A percentile compares a stretch with the other conserved stretches of the same genome.
Conservation (phyloP, 2,329 filamentous ascomycete genomes). For the Pestalotiopsis sp. region DNA sequence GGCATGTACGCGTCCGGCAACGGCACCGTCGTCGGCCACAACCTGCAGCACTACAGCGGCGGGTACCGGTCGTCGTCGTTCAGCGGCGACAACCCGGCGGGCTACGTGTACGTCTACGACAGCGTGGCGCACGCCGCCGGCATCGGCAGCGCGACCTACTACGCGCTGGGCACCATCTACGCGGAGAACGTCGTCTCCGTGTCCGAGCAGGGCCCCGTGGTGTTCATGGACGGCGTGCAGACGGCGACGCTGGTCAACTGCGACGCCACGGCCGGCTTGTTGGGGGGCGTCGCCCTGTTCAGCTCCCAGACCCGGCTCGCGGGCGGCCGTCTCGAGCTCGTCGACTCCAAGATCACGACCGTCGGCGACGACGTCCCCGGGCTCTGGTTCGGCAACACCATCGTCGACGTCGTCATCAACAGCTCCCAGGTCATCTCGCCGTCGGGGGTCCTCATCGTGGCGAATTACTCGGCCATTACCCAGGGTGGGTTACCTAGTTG, state of each 20-base stretch:
- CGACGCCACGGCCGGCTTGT: slow-evolving; percentile 2
- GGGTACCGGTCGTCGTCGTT: slow-evolving; percentile 6
- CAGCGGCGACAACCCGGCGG: slow-evolving; percentile 5
- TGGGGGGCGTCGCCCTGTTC: slow-evolving; percentile 8
- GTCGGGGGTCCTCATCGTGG: background rate
- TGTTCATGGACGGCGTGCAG: slow-evolving; percentile 9
- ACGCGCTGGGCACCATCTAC: slow-evolving; percentile 8
- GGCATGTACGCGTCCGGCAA: slow-evolving; percentile 6
- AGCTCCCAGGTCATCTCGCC: slow-evolving; percentile 2
- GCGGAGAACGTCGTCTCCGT: background rate
- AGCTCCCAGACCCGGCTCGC: background rate
- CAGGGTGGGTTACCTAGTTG: background rate
- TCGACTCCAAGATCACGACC: slow-evolving; percentile 9
- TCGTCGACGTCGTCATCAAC: slow-evolving; percentile 5
- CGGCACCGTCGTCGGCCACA: background rate
- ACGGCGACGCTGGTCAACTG: slow-evolving; percentile 3
- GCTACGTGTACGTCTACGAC: slow-evolving; percentile 7
- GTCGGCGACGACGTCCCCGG: slow-evolving; percentile 7
- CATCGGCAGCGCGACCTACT: slow-evolving; percentile 8
- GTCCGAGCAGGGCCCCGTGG: background rate
- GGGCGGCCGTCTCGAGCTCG: slow-evolving; percentile 3
- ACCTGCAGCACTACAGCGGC: slow-evolving; percentile 2
- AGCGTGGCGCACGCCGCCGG: background rate
- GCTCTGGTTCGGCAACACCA: slow-evolving; percentile 10
- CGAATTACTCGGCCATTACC: slow-evolving; percentile 6